Percentiles rank a stretch among this genome's conserved stretches.
These are phyloP conservation scores for Litchi chinensis DNA, from an alignment of 345 rosid species.

Conservation along the genomic window DNA sequence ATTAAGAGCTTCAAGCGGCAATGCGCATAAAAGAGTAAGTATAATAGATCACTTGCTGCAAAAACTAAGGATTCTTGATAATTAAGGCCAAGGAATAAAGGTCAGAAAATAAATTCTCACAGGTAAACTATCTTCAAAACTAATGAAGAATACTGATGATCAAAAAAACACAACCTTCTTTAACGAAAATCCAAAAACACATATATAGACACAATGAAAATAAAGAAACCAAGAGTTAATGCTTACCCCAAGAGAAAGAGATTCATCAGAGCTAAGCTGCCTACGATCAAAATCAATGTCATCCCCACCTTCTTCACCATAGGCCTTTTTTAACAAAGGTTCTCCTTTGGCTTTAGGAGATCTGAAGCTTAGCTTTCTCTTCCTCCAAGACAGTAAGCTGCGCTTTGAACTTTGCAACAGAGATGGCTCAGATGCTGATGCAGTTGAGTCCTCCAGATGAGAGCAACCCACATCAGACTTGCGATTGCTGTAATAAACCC, in stretches of 20 bases:
- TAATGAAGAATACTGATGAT: neutral
- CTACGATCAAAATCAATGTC: conserved; percentile 96
- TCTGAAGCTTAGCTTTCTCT: conserved; percentile 85
- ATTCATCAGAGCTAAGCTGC: conserved; percentile 86
- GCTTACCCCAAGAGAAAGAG: conserved; percentile 54
- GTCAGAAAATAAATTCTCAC: neutral
- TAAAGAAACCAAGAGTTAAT: conserved; percentile 12
- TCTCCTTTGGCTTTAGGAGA: conserved; percentile 88
- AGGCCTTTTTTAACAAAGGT: conserved; percentile 85
- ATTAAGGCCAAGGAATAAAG: neutral
- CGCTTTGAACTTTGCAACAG: conserved; percentile 56
- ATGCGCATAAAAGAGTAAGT: neutral
- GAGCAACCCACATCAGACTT: conserved; percentile 65
- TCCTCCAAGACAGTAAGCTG: conserved; percentile 83
- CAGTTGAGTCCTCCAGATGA: conserved; percentile 40
- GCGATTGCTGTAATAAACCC: conserved; percentile 83
- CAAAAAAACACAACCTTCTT: neutral
- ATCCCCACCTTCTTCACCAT: conserved; percentile 99
- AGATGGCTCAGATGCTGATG: conserved; percentile 50
- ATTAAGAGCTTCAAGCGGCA: neutral
- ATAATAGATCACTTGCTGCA: neutral
- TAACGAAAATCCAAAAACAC: neutral
- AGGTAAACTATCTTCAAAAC: neutral
- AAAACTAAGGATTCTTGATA: neutral
- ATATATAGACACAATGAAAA: neutral